A percentile compares a stretch with the other conserved stretches of the same genome.
phyloP scores from a whole-genome alignment of 495 filamentous ascomycete species.

The Extremus antarcticus region DNA sequence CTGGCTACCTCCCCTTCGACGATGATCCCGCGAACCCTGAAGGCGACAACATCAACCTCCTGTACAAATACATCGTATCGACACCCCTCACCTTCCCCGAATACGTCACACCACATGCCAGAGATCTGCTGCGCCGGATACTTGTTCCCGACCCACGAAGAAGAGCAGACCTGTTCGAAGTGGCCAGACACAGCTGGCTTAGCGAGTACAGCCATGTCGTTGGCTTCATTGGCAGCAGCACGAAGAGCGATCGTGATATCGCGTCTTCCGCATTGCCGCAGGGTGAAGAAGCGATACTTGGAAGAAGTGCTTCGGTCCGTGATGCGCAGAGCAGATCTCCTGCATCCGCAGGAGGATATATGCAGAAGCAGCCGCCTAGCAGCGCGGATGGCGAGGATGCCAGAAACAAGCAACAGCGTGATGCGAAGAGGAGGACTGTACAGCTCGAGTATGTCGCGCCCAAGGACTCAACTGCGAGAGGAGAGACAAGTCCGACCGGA shows the following conservation, averaged over 20 bases:
- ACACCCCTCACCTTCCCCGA: conserved; percentile 96
- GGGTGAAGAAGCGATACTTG: conserved; percentile 59
- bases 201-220: conserved; percentile 93
- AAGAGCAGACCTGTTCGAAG: conserved; percentile 92
- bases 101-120: conserved; percentile 95
- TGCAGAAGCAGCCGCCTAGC: conserved; percentile 63
- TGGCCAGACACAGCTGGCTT: conserved; percentile 96
- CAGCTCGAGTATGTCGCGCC: conserved; percentile 98
- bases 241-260: conserved; percentile 77
- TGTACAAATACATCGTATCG: conserved; percentile 99
- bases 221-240: conserved; percentile 89
- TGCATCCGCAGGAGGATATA: conserved; percentile 45
- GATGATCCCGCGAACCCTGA: conserved; percentile 98
- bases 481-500: conserved; percentile 35
- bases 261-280: conserved; percentile 63
- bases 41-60: conserved; percentile 96
- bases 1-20: conserved; percentile 97
- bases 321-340: conserved; percentile 61
- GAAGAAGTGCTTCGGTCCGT: conserved; percentile 80
- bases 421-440: conserved; percentile 86
- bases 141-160: conserved; percentile 93
- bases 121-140: conserved; percentile 84
- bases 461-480: conserved; percentile 63
- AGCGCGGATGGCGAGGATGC: conserved; percentile 43
- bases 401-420: conserved; percentile 46